Evolutionary conservation across 176 grass and related monocot genomes (phyloP).

Genomic region (Pharus latifolius): DNA sequence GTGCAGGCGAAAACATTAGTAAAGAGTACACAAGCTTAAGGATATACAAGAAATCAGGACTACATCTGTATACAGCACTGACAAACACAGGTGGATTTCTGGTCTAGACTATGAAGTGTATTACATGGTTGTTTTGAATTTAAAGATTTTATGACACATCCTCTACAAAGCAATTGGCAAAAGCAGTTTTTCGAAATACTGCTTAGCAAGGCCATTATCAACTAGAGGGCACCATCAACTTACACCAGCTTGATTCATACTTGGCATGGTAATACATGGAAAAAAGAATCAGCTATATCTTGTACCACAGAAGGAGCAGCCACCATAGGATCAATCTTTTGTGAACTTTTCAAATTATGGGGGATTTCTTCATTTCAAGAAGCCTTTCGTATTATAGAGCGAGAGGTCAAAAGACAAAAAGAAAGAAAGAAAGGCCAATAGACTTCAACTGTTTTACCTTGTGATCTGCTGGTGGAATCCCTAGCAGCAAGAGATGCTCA

Average conservation of each 20-base stretch:
- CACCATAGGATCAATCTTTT: background rate
- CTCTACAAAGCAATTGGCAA: background rate
- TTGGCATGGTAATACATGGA: too few species aligned
- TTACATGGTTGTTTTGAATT: background rate
- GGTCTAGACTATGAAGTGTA: background rate
- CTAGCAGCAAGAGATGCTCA: constrained; percentile 6
- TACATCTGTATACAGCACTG: too few species aligned
- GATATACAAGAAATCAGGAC: too few species aligned
- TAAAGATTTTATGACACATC: background rate
- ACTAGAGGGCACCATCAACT: too few species aligned
- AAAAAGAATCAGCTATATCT: too few species aligned
- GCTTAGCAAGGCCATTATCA: too few species aligned
- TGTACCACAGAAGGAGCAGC: too few species aligned
- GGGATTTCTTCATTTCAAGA: background rate
- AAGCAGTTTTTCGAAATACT: background rate
- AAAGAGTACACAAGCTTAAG: background rate
- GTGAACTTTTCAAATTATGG: background rate
- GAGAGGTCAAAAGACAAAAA: too few species aligned
- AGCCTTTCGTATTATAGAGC: too few species aligned
- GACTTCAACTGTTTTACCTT: background rate
- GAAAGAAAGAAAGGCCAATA: background rate
- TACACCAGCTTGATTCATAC: too few species aligned
- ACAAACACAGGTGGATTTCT: too few species aligned
- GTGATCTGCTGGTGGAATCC: background rate
- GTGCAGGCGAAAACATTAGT: background rate